Percentiles rank a stretch among this genome's conserved stretches.
phyloP scores from a whole-genome alignment of 495 filamentous ascomycete genomes.

The Hyaloscypha finlandica region DNA sequence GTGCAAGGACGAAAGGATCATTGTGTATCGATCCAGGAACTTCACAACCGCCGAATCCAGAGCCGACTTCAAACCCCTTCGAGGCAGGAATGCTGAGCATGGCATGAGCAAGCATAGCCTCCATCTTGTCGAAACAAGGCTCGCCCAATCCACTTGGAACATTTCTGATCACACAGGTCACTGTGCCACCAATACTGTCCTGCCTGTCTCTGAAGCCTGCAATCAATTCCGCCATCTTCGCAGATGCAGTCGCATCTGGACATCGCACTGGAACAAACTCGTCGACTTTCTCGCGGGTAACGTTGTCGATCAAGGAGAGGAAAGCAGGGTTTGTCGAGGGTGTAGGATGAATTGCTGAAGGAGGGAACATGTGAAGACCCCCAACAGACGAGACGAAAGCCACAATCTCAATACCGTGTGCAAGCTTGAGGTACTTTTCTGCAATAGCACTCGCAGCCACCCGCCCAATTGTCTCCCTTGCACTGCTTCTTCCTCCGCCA shows the following conservation, averaged over 20 bases:
- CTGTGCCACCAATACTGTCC: conserved; percentile 94
- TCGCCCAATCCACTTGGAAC: conserved; percentile 87
- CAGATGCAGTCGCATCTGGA: conserved; percentile 64
- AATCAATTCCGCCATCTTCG: conserved; percentile 78
- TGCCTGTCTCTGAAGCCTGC: conserved; percentile 75
- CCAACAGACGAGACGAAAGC: conserved; percentile 90
- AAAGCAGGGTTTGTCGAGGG: conserved; percentile 82
- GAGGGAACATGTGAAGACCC: conserved; percentile 78
- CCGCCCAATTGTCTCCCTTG: conserved; percentile 90
- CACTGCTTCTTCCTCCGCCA: conserved; percentile 89
- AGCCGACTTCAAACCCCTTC: conserved; percentile 96
- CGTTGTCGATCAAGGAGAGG: conserved; percentile 69
- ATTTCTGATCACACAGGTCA: conserved; percentile 95
- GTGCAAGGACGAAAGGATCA: conserved; percentile 74
- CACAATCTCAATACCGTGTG: conserved; percentile 86
- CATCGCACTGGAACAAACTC: conserved; percentile 82
- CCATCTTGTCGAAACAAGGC: conserved; percentile 94
- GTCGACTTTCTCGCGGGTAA: conserved; percentile 82
- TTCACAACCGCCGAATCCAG: conserved; percentile 86
- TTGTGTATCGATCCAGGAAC: conserved; percentile 92
- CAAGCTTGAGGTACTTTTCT: conserved; percentile 84
- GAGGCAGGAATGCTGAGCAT: conserved; percentile 98
- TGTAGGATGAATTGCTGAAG: conserved; percentile 71
- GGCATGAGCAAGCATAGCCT: conserved; percentile 89
- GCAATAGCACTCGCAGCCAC: conserved; percentile 95